Percentiles rank a stretch among this genome's conserved stretches.
These are phyloP conservation scores for Trametes villosa DNA, from an alignment of 768 basidiomycete genomes.

Conservation along the genomic window DNA sequence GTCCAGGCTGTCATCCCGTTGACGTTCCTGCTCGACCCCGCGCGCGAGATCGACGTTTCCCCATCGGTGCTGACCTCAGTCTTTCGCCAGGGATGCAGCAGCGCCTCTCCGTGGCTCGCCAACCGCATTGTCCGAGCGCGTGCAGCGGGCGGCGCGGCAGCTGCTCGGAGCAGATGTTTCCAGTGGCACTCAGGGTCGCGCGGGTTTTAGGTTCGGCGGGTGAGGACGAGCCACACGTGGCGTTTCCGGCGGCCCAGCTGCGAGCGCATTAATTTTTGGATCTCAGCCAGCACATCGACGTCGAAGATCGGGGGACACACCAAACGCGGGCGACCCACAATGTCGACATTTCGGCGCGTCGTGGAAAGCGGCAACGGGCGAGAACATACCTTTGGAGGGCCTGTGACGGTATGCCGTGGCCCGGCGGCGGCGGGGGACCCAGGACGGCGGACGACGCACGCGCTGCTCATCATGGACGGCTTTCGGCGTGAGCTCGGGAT, in stretches of 20 bases:
- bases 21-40: neutral
- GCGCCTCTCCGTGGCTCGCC: too few species aligned
- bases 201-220: neutral
- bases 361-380: too few species aligned
- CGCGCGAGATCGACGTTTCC: neutral
- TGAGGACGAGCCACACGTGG: neutral
- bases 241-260: constrained; percentile 8
- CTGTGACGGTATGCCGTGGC: too few species aligned
- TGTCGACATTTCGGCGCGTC: too few species aligned
- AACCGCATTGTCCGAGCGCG: neutral
- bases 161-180: neutral
- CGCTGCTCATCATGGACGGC: neutral
- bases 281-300: neutral
- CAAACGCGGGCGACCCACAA: neutral
- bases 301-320: constrained; percentile 8
- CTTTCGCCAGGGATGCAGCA: neutral
- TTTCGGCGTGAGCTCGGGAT: constrained; percentile 21
- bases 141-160: neutral
- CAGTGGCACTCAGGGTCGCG: constrained; percentile 4
- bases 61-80: neutral
- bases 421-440: neutral
- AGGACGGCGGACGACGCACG: neutral
- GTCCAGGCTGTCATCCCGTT: neutral
- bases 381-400: too few species aligned
- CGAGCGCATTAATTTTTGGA: too few species aligned